A percentile compares a stretch with the other conserved stretches of the same genome.
These are phyloP conservation scores for Candida sphagnicola DNA, from an alignment of 805 yeast genomes.

Conservation along the genomic window DNA sequence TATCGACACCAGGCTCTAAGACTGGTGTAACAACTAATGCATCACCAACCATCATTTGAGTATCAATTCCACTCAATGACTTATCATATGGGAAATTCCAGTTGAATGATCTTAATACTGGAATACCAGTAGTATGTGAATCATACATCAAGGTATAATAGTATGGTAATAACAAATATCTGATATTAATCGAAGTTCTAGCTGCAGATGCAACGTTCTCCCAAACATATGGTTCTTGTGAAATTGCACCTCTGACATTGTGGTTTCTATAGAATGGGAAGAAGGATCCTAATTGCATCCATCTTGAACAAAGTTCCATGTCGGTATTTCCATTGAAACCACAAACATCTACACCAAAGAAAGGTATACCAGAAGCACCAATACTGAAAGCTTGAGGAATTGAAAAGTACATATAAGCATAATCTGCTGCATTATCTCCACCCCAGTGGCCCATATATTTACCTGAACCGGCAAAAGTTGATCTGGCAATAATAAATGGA, in stretches of 20 bases:
- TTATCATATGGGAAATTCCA: constrained; percentile 20
- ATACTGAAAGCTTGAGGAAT: constrained; percentile 21
- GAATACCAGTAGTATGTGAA: constrained; percentile 18
- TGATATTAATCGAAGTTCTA: constrained; percentile 25
- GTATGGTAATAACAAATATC: constrained; percentile 30
- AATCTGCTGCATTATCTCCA: constrained; percentile 20
- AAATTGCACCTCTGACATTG: constrained; percentile 18
- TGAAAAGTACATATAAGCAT: constrained; percentile 17
- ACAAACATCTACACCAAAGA: constrained; percentile 24
- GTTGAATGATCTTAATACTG: constrained; percentile 18
- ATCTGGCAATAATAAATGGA: constrained; percentile 19
- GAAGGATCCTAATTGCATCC: constrained; percentile 31
- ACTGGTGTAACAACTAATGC: constrained; percentile 23
- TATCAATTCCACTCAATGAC: constrained; percentile 14
- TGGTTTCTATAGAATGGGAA: constrained; percentile 33
- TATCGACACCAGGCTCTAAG: constrained; percentile 17
- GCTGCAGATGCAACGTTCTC: constrained; percentile 22
- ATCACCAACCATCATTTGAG: constrained; percentile 23
- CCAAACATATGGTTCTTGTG: constrained; percentile 31
- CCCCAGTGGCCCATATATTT: constrained; percentile 21
- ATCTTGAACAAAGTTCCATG: constrained; percentile 23
- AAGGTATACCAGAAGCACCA: constrained; percentile 22
- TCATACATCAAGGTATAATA: constrained; percentile 21
- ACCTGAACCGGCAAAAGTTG: constrained; percentile 21
- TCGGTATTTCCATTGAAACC: constrained; percentile 22